phyloP scores from a whole-genome alignment of 345 rosid genomes.

The Schrenkiella parvula region DNA sequence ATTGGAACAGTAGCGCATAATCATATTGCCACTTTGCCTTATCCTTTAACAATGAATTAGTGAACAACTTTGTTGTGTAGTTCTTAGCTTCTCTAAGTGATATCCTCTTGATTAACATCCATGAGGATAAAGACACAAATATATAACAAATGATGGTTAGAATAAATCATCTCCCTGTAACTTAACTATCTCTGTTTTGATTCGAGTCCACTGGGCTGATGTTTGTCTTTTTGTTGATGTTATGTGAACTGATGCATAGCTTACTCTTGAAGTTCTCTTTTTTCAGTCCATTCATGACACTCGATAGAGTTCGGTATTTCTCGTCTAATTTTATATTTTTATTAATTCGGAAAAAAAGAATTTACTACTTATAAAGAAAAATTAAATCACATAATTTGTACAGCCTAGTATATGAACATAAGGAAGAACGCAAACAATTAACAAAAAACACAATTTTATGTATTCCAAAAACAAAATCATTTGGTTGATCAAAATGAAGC shows the following conservation, averaged over 20 bases:
- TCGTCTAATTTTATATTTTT: neutral
- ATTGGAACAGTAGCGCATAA: slow-evolving; percentile 98
- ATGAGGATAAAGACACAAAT: neutral
- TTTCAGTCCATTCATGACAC: neutral
- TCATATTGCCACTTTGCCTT: slow-evolving; percentile 77
- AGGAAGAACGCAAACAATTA: neutral
- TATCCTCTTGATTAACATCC: slow-evolving; percentile 7
- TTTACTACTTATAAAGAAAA: neutral
- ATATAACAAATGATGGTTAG: neutral
- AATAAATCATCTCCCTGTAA: slow-evolving; percentile 11
- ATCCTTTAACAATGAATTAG: slow-evolving; percentile 37
- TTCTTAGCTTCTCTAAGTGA: slow-evolving; percentile 5
- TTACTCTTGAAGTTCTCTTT: slow-evolving; percentile 13
- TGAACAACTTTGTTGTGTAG: slow-evolving; percentile 19
- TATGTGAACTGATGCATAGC: slow-evolving; percentile 33
- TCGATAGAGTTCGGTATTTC: neutral
- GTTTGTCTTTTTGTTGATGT: neutral
- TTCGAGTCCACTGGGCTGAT: neutral
- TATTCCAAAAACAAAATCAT: neutral
- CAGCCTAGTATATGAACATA: neutral
- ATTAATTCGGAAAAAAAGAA: neutral
- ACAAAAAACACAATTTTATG: neutral
- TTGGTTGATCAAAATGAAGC: slow-evolving; percentile 5
- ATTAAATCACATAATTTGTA: neutral
- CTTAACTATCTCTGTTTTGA: slow-evolving; percentile 1